Conservation (phyloP, 1,139 yeast species). For the Arxiozyma heterogenica region DNA sequence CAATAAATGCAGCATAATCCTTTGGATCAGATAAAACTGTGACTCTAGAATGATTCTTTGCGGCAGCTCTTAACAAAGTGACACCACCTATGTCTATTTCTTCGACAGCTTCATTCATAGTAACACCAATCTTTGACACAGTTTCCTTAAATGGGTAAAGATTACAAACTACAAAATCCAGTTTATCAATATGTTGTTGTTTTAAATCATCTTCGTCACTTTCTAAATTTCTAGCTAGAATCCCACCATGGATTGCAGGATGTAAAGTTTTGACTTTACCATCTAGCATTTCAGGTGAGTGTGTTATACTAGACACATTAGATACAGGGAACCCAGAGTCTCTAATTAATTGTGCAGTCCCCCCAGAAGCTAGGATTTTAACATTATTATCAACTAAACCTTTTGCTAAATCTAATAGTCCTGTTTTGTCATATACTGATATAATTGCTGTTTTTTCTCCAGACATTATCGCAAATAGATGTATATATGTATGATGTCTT, state of each 20-base stretch:
- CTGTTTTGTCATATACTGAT: conserved; percentile 96
- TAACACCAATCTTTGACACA: conserved; percentile 87
- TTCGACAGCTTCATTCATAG: conserved; percentile 95
- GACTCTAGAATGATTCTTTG: conserved; percentile 94
- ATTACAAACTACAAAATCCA: conserved; percentile 94
- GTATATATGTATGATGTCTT: neutral
- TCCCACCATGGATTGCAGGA: conserved; percentile 98
- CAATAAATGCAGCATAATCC: conserved; percentile 79
- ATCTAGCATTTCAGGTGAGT: conserved; percentile 97
- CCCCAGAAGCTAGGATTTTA: conserved; percentile 92
- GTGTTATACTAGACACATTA: conserved; percentile 88
- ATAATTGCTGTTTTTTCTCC: conserved; percentile 75
- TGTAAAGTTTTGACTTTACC: conserved; percentile 97
- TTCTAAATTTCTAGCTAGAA: conserved; percentile 85
- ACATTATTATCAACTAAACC: conserved; percentile 84
- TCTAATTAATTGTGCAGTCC: conserved; percentile 87
- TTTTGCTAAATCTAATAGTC: conserved; percentile 88
- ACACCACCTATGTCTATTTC: conserved; percentile 99
- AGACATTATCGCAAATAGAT: neutral
- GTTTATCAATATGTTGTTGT: conserved; percentile 86
- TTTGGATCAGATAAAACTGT: conserved; percentile 89
- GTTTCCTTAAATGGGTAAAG: conserved; percentile 97
- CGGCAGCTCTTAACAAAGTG: conserved; percentile 93
- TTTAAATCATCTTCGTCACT: conserved; percentile 81
- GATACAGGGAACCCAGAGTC: conserved; percentile 98